phyloP scores from a whole-genome alignment of 164 flowering plant species.

The Amborella trichopoda region DNA sequence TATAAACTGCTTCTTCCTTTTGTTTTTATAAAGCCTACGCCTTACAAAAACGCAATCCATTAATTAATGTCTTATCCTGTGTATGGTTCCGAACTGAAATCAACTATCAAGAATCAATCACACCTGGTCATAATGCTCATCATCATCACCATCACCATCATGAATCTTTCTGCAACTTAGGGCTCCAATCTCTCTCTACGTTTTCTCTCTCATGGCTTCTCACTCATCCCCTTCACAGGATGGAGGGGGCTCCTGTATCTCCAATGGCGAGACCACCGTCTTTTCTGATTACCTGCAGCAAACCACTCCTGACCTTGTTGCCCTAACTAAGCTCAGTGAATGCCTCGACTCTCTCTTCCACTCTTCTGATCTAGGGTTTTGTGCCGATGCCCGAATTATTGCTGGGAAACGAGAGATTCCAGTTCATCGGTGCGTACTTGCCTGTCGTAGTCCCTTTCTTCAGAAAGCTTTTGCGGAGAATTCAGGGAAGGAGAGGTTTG shows the following conservation, averaged over 20 bases:
- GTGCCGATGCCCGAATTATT: constrained; percentile 41
- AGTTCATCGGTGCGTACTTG: constrained; percentile 54
- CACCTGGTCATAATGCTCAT: no score
- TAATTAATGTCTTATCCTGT: no score
- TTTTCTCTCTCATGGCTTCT: no score
- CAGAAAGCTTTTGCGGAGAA: constrained; percentile 24
- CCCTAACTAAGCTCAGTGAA: constrained; percentile 34
- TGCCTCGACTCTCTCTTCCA: constrained; percentile 32
- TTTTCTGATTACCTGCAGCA: constrained; percentile 5
- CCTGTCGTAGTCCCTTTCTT: constrained; percentile 45
- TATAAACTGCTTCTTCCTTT: no score
- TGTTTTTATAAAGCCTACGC: no score
- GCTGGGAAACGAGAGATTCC: constrained; percentile 26
- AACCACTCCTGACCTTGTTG: constrained; percentile 17
- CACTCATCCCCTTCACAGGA: no score
- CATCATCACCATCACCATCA: no score
- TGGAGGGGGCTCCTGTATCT: constrained; percentile 20
- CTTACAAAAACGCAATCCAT: no score
- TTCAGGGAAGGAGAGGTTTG: constrained; percentile 17
- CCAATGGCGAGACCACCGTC: constrained; percentile 12
- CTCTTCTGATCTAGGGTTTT: constrained; percentile 25
- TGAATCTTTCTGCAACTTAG: no score
- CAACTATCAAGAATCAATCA: no score
- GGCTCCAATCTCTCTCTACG: no score
- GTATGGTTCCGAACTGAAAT: no score